Evolutionary conservation across 2,329 filamentous ascomycete species (phyloP).

Genomic region (Aspergillus bombycis): DNA sequence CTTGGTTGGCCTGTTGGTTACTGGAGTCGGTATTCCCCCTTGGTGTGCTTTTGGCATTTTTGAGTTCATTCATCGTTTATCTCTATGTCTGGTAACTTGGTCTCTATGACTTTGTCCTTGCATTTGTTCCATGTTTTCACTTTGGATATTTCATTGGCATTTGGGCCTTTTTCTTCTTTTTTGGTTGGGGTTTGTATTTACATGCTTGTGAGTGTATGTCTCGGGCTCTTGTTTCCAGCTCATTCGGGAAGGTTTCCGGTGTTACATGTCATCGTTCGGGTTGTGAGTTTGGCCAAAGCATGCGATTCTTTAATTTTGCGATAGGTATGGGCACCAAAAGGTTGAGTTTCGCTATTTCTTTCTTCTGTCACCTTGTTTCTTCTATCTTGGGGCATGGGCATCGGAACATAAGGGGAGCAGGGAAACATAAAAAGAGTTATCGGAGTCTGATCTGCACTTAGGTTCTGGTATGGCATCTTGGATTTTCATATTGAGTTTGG

Average conservation of each 20-base stretch:
- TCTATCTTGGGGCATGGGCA: slow-evolving; percentile 17
- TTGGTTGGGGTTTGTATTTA: slow-evolving; percentile 21
- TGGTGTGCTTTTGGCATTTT: slow-evolving; percentile 25
- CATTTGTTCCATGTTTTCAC: slow-evolving; percentile 7
- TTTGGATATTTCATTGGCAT: slow-evolving; percentile 10
- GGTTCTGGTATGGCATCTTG: slow-evolving; percentile 18
- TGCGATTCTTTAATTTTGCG: slow-evolving; percentile 14
- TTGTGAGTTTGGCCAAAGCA: slow-evolving; percentile 21
- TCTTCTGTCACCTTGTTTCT: background rate
- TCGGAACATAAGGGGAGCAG: slow-evolving; percentile 23
- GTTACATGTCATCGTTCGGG: slow-evolving; percentile 22
- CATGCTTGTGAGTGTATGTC: slow-evolving; percentile 18
- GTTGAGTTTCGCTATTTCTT: slow-evolving; percentile 13
- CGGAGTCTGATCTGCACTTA: slow-evolving; percentile 27
- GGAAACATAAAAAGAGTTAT: slow-evolving; percentile 29
- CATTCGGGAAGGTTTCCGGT: slow-evolving; percentile 23
- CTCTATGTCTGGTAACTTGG: slow-evolving; percentile 10
- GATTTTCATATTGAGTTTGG: slow-evolving; percentile 9
- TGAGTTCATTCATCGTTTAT: slow-evolving; percentile 12
- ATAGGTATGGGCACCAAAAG: slow-evolving; percentile 21
- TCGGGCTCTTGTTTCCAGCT: slow-evolving; percentile 24
- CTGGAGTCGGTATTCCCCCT: slow-evolving; percentile 34
- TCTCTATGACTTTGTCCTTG: slow-evolving; percentile 2
- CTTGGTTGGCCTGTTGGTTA: slow-evolving; percentile 34
- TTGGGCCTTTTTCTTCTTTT: slow-evolving; percentile 4